Percentiles rank a stretch among this genome's conserved stretches.
Conservation (phyloP, 2,329 filamentous ascomycete species). For the Ophiostoma quercus region DNA sequence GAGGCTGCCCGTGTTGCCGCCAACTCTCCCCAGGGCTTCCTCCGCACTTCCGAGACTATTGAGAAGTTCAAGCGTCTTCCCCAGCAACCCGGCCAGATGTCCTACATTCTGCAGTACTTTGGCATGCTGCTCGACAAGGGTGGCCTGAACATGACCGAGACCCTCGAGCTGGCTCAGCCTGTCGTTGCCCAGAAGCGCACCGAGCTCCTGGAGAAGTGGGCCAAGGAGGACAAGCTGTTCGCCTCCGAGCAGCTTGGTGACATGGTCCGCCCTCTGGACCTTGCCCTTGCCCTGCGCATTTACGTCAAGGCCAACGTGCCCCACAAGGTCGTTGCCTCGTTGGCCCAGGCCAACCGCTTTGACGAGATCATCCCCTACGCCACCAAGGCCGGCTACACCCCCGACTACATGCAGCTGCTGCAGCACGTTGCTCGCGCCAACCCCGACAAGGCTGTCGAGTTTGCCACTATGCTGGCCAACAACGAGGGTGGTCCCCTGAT, state of each 20-base stretch:
- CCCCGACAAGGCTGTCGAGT: slow-evolving; percentile 90
- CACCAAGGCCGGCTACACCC: slow-evolving; percentile 76
- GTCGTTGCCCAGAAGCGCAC: slow-evolving; percentile 92
- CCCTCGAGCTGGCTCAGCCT: slow-evolving; percentile 84
- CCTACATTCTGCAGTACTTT: slow-evolving; percentile 94
- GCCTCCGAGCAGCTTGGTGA: slow-evolving; percentile 96
- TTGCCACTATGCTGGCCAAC: slow-evolving; percentile 86
- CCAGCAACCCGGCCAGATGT: slow-evolving; percentile 77
- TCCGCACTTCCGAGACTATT: slow-evolving; percentile 91
- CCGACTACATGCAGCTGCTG: slow-evolving; percentile 89
- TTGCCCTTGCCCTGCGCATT: slow-evolving; percentile 79
- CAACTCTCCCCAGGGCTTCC: slow-evolving; percentile 91
- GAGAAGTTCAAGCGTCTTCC: slow-evolving; percentile 89
- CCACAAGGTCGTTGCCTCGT: slow-evolving; percentile 89
- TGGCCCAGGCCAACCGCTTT: slow-evolving; percentile 93
- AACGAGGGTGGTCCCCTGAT: slow-evolving; percentile 81
- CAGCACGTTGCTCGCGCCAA: slow-evolving; percentile 89
- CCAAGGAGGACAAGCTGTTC: slow-evolving; percentile 91
- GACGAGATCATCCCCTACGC: slow-evolving; percentile 94
- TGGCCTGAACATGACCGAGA: slow-evolving; percentile 85
- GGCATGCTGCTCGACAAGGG: slow-evolving; percentile 96
- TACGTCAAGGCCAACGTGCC: slow-evolving; percentile 87
- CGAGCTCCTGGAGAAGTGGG: slow-evolving; percentile 95
- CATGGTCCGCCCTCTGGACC: slow-evolving; percentile 81
- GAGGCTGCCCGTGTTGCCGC: slow-evolving; percentile 94